A percentile compares a stretch with the other conserved stretches of the same genome.
These are phyloP conservation scores for Solanum arcanum DNA, from an alignment of 257 asterid genomes.

Conservation along the genomic window DNA sequence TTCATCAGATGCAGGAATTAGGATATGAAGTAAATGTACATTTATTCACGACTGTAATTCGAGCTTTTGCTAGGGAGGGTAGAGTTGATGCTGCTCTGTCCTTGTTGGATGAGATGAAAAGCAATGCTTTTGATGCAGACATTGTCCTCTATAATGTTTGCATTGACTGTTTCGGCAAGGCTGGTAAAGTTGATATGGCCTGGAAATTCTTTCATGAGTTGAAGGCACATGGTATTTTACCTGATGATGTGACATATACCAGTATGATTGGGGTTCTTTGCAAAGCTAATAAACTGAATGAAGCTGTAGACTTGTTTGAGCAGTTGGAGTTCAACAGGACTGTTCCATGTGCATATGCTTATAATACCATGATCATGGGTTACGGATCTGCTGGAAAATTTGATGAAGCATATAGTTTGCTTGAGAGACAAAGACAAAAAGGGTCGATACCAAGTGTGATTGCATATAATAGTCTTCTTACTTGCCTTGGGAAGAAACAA, in stretches of 20 bases:
- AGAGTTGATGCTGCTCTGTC: constrained; percentile 82
- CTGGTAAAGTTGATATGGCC: constrained; percentile 87
- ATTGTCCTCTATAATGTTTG: constrained; percentile 90
- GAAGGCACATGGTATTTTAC: constrained; percentile 48
- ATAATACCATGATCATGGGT: constrained; percentile 96
- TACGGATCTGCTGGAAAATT: constrained; percentile 79
- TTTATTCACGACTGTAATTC: constrained; percentile 73
- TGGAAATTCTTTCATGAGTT: constrained; percentile 95
- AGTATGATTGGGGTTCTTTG: constrained; percentile 93
- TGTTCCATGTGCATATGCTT: constrained; percentile 93
- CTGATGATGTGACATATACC: constrained; percentile 86
- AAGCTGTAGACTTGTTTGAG: constrained; percentile 83
- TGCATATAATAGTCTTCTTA: constrained; percentile 73
- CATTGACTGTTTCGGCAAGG: constrained; percentile 85
- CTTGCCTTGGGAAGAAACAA: constrained; percentile 75
- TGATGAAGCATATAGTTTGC: constrained; percentile 65
- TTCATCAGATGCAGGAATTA: constrained; percentile 80
- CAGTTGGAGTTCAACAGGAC: constrained; percentile 61
- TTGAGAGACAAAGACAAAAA: constrained; percentile 80
- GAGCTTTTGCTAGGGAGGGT: constrained; percentile 77
- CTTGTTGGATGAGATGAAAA: constrained; percentile 77
- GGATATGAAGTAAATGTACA: constrained; percentile 87
- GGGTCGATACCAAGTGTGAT: constrained; percentile 90
- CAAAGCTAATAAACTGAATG: constrained; percentile 47
- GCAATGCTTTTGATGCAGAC: constrained; percentile 64